A percentile compares a stretch with the other conserved stretches of the same genome.
phyloP scores from a whole-genome alignment of 148 eudicot species.

The Simmondsia chinensis region DNA sequence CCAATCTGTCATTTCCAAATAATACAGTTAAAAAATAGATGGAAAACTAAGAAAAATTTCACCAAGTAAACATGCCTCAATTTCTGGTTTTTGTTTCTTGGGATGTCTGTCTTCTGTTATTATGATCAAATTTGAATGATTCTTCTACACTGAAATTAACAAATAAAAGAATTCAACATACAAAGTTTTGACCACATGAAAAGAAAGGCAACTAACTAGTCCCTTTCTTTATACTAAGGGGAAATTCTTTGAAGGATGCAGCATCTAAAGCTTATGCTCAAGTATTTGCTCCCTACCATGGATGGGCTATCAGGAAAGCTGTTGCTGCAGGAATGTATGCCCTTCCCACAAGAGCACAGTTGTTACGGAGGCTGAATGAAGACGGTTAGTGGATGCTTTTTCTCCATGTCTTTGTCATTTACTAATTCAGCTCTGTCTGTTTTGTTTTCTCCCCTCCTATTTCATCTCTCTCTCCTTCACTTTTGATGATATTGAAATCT shows the following conservation, averaged over 20 bases:
- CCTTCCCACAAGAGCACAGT: slow-evolving; percentile 79
- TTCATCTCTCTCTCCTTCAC: too few relatives aligned
- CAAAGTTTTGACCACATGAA: background rate
- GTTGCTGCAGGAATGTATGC: slow-evolving; percentile 99
- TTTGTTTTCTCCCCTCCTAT: background rate
- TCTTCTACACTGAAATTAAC: too few relatives aligned
- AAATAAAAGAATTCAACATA: too few relatives aligned
- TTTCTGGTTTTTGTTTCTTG: too few relatives aligned
- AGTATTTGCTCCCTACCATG: slow-evolving; percentile 93
- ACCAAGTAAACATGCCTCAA: too few relatives aligned
- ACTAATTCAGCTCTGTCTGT: too few relatives aligned
- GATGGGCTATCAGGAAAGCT: slow-evolving; percentile 95
- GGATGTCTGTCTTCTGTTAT: too few relatives aligned
- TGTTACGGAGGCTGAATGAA: slow-evolving; percentile 72
- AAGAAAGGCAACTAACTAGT: background rate
- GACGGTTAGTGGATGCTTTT: slow-evolving; percentile 51
- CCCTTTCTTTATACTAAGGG: slow-evolving; percentile 23
- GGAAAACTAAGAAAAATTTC: too few relatives aligned
- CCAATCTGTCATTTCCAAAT: too few relatives aligned
- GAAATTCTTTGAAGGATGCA: slow-evolving; percentile 66
- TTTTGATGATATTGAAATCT: too few relatives aligned
- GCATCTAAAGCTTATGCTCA: slow-evolving; percentile 81
- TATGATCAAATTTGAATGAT: too few relatives aligned
- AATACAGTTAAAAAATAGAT: too few relatives aligned
- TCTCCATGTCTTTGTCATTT: background rate